Evolutionary conservation across 257 asterid species (phyloP).

Genomic region (Ophiorrhiza pumila): DNA sequence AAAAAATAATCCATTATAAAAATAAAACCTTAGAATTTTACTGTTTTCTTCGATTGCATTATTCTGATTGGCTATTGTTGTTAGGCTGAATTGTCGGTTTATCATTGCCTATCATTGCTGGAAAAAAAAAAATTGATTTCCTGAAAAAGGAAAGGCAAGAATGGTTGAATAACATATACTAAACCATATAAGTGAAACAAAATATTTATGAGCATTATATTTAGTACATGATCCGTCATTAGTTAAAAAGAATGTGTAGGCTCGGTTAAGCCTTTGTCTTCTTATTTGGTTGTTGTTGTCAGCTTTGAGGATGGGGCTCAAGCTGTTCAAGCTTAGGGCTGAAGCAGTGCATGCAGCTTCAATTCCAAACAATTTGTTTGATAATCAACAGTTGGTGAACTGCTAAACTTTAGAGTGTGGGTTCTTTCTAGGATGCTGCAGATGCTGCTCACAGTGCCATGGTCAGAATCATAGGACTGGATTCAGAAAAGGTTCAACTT

Average conservation of each 20-base stretch:
- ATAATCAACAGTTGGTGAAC: background rate
- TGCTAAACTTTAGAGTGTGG: constrained; percentile 10
- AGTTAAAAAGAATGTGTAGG: background rate
- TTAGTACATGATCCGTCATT: background rate
- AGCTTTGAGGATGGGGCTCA: constrained; percentile 98
- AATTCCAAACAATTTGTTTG: background rate
- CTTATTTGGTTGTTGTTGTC: constrained; percentile 26
- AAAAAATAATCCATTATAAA: too few species aligned
- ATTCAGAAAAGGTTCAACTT: constrained; percentile 83
- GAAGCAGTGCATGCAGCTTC: constrained; percentile 91
- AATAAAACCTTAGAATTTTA: background rate
- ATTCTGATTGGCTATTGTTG: background rate
- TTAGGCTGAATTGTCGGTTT: background rate
- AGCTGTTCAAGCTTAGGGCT: constrained; percentile 82
- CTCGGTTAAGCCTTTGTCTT: background rate
- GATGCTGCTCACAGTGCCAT: constrained; percentile 94
- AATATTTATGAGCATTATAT: background rate
- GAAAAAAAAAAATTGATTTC: background rate
- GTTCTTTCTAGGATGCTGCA: constrained; percentile 71
- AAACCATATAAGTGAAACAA: background rate
- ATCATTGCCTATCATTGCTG: background rate
- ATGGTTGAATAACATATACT: background rate
- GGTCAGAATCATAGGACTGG: constrained; percentile 96
- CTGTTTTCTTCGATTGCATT: background rate
- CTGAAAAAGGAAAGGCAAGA: background rate